Evolutionary conservation across 225 moss, liverwort and hornwort genomes (phyloP).

Genomic region (Lunularia cruciata): DNA sequence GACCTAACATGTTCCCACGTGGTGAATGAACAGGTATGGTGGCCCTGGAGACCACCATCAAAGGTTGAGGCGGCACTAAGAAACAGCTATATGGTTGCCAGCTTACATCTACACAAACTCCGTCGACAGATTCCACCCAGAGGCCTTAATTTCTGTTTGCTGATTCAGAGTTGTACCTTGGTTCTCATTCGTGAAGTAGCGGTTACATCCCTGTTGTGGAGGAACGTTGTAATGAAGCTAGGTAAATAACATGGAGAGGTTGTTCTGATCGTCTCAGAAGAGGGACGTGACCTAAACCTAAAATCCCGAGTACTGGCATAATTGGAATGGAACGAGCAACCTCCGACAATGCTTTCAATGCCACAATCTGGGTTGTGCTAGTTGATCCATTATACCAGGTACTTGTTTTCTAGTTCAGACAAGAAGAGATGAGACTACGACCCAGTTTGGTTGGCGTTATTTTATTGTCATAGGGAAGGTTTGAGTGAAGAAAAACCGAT

Average conservation of each 20-base stretch:
- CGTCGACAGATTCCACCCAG: constrained; percentile 46
- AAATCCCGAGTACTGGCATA: constrained; percentile 87
- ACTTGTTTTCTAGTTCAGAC: too few species aligned
- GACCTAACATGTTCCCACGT: too few species aligned
- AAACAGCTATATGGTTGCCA: constrained; percentile 99
- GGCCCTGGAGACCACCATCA: constrained; percentile 97
- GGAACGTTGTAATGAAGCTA: neutral
- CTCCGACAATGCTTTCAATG: constrained; percentile 98
- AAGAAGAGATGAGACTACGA: too few species aligned
- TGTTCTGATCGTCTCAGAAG: constrained; percentile 56
- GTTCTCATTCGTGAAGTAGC: too few species aligned
- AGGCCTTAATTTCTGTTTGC: constrained; percentile 1
- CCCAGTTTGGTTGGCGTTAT: too few species aligned
- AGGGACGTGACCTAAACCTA: constrained; percentile 44
- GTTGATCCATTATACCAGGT: constrained; percentile 98
- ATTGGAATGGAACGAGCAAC: constrained; percentile 99
- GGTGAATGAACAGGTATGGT: constrained; percentile 68
- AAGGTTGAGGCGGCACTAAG: constrained; percentile 95
- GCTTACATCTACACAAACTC: constrained; percentile 67
- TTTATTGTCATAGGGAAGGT: too few species aligned
- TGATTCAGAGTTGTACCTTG: too few species aligned
- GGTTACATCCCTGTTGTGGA: too few species aligned
- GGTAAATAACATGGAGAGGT: too few species aligned
- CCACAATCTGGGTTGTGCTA: constrained; percentile 99
- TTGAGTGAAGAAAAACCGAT: too few species aligned